Evolutionary conservation across 202 grass and related monocot species (phyloP).

Genomic region (Carex arenaria): DNA sequence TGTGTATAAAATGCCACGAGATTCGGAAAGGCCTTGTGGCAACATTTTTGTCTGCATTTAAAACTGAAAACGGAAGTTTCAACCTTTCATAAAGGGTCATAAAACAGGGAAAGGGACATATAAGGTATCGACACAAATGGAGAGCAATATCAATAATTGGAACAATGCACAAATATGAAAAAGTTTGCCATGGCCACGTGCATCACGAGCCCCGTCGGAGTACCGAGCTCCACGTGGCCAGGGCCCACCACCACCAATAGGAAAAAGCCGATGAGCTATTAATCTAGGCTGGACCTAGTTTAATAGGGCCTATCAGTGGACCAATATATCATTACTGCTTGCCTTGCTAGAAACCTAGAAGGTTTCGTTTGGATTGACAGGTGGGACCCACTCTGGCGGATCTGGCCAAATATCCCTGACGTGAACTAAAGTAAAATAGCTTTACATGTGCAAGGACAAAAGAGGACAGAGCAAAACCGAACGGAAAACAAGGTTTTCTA

Average conservation of each 20-base stretch:
- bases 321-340: background rate
- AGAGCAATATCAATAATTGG: background rate
- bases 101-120: background rate
- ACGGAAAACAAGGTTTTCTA: constrained; percentile 15
- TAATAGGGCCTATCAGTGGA: background rate
- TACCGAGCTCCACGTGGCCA: background rate
- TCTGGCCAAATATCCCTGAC: background rate
- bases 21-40: background rate
- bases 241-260: background rate
- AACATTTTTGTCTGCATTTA: background rate
- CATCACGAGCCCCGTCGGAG: background rate
- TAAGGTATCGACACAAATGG: background rate
- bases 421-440: background rate
- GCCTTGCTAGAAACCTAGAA: no score
- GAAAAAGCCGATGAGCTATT: background rate
- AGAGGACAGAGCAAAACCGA: background rate
- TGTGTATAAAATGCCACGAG: background rate
- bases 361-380: background rate
- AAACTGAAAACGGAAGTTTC: background rate
- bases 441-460: constrained; percentile 19
- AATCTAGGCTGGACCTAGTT: background rate
- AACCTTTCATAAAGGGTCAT: no score
- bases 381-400: background rate
- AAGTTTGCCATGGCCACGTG: background rate
- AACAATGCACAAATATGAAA: background rate